phyloP scores from a whole-genome alignment of 129 eudicot genomes.

The Ambrosia artemisiifolia region DNA sequence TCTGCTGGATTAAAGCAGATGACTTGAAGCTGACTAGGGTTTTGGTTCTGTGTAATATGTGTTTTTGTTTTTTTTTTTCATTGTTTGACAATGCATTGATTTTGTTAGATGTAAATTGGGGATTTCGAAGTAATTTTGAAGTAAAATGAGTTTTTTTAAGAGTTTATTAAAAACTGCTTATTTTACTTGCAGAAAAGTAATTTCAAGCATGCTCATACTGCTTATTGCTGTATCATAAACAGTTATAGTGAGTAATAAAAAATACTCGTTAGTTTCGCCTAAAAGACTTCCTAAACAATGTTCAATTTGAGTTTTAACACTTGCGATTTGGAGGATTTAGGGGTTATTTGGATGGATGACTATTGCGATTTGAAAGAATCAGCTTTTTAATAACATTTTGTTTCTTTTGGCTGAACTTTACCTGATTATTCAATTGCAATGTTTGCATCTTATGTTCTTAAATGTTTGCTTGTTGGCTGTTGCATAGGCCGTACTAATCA shows the following conservation, averaged over 20 bases:
- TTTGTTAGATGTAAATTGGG: neutral
- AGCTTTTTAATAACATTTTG: neutral
- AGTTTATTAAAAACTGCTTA: neutral
- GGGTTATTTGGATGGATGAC: slow-evolving; percentile 10
- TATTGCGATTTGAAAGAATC: neutral
- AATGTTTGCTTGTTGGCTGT: neutral
- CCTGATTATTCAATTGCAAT: neutral
- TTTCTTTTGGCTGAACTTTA: neutral
- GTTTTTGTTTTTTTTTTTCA: neutral
- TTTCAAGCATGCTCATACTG: neutral
- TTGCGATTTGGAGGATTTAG: neutral
- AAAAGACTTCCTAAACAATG: neutral
- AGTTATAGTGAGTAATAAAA: neutral
- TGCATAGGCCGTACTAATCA: slow-evolving; percentile 13
- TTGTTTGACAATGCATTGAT: neutral
- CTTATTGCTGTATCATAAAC: neutral
- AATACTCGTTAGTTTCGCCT: neutral
- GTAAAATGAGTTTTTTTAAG: neutral
- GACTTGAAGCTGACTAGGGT: slow-evolving; percentile 7
- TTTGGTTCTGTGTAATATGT: neutral
- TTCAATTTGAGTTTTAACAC: neutral
- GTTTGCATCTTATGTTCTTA: neutral
- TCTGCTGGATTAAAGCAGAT: slow-evolving; percentile 13
- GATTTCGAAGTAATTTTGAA: neutral
- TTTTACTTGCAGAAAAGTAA: neutral